A percentile compares a stretch with the other conserved stretches of the same genome.
Evolutionary conservation across 805 yeast species (phyloP).

Genomic region (Yamadazyma laniorum): DNA sequence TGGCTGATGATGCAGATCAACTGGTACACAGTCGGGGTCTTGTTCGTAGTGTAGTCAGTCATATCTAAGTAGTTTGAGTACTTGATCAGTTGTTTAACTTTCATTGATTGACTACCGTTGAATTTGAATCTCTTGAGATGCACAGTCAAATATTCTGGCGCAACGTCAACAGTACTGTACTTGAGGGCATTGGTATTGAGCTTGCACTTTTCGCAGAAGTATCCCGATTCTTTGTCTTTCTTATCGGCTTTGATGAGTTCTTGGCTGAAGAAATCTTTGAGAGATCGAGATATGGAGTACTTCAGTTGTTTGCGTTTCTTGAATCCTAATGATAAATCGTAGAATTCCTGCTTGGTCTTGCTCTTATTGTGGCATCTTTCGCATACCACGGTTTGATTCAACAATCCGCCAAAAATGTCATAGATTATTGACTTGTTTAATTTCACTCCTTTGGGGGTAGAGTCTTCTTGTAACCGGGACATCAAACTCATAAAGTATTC

Average conservation of each 20-base stretch:
- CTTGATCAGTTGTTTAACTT: conserved; percentile 81
- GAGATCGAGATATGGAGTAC: conserved; percentile 71
- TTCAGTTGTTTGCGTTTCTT: conserved; percentile 41
- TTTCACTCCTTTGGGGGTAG: conserved; percentile 87
- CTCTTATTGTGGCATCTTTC: conserved; percentile 78
- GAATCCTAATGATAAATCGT: conserved; percentile 84
- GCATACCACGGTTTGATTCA: conserved; percentile 84
- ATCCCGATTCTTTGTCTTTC: conserved; percentile 70
- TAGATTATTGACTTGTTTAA: conserved; percentile 78
- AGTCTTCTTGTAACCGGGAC: conserved; percentile 86
- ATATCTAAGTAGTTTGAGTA: conserved; percentile 79
- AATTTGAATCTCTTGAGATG: conserved; percentile 92
- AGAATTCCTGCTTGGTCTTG: conserved; percentile 87
- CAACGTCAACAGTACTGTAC: conserved; percentile 65
- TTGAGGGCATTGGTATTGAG: conserved; percentile 75
- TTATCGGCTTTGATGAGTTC: conserved; percentile 75
- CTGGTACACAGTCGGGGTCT: conserved; percentile 54
- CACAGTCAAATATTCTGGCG: conserved; percentile 85
- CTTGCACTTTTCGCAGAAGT: conserved; percentile 85
- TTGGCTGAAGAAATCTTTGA: conserved; percentile 77
- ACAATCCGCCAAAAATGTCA: conserved; percentile 90
- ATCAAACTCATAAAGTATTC: conserved; percentile 93
- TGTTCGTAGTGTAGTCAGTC: conserved; percentile 47
- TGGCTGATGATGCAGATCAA: conserved; percentile 85
- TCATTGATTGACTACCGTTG: conserved; percentile 70